These are phyloP conservation scores for Solanum chmielewskii DNA, from an alignment of 257 asterid species.

Conservation along the genomic window DNA sequence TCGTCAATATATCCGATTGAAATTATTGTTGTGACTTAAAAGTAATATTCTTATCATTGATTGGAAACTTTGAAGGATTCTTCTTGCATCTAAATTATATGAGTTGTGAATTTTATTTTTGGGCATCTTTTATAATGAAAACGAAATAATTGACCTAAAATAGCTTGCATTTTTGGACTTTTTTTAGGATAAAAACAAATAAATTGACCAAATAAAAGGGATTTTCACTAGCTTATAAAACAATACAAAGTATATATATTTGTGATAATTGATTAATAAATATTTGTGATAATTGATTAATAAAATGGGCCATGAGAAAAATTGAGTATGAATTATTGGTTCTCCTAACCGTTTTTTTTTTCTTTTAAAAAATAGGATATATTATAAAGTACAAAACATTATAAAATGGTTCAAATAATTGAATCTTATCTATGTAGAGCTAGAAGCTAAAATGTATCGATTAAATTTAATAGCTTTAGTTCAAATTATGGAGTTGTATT, in stretches of 20 bases:
- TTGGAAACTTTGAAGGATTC: background rate
- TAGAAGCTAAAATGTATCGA: background rate
- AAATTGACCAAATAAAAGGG: background rate
- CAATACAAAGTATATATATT: background rate
- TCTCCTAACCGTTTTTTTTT: background rate
- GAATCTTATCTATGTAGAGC: background rate
- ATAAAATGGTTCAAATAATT: background rate
- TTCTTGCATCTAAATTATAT: background rate
- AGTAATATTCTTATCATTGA: background rate
- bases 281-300: background rate
- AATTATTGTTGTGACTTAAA: background rate
- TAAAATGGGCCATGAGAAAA: background rate
- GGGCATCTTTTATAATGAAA: background rate
- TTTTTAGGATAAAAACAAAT: background rate
- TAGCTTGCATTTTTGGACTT: background rate
- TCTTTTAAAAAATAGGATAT: background rate
- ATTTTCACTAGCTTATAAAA: background rate
- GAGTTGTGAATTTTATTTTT: background rate
- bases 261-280: background rate
- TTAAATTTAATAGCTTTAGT: background rate
- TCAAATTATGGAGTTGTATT: background rate
- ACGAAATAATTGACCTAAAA: background rate
- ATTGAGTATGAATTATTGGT: background rate
- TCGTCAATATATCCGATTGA: background rate
- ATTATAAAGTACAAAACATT: background rate